phyloP scores from a whole-genome alignment of 805 yeast genomes.

The Starmerella sirachaensis region DNA sequence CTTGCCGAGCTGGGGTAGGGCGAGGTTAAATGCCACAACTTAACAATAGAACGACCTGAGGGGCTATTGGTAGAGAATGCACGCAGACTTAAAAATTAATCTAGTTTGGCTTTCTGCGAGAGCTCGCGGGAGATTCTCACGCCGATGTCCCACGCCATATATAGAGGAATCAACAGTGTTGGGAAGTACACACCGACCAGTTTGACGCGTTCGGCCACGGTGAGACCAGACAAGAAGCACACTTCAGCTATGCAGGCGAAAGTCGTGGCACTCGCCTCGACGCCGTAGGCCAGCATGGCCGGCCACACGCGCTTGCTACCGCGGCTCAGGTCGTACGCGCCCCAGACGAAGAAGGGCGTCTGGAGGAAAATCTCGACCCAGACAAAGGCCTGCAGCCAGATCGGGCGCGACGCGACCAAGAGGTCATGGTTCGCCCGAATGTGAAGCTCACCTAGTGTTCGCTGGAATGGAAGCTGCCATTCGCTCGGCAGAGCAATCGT shows the following conservation, averaged over 20 bases:
- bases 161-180: constrained; percentile 53
- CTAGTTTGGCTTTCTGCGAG: constrained; percentile 4
- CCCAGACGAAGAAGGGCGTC: constrained; percentile 59
- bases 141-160: constrained; percentile 39
- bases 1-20: no score
- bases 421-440: constrained; percentile 58
- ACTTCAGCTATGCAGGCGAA: constrained; percentile 43
- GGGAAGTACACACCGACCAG: constrained; percentile 52
- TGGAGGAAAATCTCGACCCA: constrained; percentile 62
- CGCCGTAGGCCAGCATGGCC: constrained; percentile 54
- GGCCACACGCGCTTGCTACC: constrained; percentile 31
- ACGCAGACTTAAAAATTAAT: neutral
- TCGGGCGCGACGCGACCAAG: constrained; percentile 44
- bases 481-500: constrained; percentile 50
- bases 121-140: constrained; percentile 18
- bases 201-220: constrained; percentile 30
- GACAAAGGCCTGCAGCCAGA: constrained; percentile 67
- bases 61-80: no score
- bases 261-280: constrained; percentile 75
- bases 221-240: constrained; percentile 29
- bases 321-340: constrained; percentile 26
- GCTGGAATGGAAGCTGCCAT: constrained; percentile 40
- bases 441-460: constrained; percentile 45
- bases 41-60: no score
- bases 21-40: no score